phyloP scores from a whole-genome alignment of 2,329 filamentous ascomycete genomes.

The Phaeosphaeriaceae sp. region DNA sequence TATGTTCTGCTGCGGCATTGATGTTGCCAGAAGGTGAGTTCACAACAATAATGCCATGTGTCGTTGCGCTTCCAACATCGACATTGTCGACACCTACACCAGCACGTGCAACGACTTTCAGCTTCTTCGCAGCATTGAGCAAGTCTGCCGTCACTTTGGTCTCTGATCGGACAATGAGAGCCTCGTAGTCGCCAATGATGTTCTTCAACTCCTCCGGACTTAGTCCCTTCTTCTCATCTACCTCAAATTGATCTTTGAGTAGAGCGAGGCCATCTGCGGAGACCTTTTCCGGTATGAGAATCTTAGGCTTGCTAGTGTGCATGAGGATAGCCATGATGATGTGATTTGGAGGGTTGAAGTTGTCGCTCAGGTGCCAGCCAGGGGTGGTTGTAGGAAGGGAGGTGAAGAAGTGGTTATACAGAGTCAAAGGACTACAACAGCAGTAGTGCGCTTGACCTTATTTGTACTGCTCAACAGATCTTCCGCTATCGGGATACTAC shows the following conservation, averaged over 20 bases:
- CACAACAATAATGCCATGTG: conserved; percentile 77
- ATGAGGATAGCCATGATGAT: conserved; percentile 41
- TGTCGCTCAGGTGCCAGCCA: background rate
- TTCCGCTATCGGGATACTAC: conserved; percentile 36
- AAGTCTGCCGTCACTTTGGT: conserved; percentile 78
- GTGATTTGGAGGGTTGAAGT: background rate
- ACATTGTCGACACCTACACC: conserved; percentile 85
- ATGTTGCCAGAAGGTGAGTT: conserved; percentile 84
- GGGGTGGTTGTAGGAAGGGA: too few relatives aligned
- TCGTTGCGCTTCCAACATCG: conserved; percentile 74
- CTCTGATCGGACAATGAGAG: conserved; percentile 80
- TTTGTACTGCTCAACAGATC: conserved; percentile 12
- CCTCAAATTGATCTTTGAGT: conserved; percentile 70
- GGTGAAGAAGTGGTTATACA: too few relatives aligned
- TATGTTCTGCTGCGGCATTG: conserved; percentile 80
- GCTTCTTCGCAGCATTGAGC: conserved; percentile 68
- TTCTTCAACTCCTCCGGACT: conserved; percentile 67
- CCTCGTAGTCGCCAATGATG: conserved; percentile 76
- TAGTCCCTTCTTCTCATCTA: conserved; percentile 71
- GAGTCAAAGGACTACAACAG: background rate
- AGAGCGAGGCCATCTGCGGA: conserved; percentile 79
- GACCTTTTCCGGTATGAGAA: conserved; percentile 81
- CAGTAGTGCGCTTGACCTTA: conserved; percentile 7
- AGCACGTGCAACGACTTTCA: conserved; percentile 80
- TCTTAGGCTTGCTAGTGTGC: conserved; percentile 51